Evolutionary conservation across 176 grass and related monocot genomes (phyloP).

Genomic region (Avena insularis): DNA sequence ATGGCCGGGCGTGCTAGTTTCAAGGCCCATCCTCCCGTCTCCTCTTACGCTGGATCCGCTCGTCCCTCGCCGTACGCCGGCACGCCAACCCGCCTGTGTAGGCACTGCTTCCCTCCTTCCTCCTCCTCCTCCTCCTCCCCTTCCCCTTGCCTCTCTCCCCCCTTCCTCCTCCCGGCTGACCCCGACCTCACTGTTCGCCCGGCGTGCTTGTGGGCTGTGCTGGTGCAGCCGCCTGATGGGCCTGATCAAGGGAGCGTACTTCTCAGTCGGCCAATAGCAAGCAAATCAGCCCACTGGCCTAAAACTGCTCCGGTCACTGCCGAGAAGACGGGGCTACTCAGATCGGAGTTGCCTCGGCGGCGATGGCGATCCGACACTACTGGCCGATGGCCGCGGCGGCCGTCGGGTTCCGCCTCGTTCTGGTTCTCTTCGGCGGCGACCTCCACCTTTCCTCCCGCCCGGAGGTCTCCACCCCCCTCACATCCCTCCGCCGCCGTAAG

Average conservation of each 20-base stretch:
- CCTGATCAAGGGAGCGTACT: neutral
- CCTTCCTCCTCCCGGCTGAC: no score
- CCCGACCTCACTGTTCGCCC: no score
- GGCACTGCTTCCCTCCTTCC: no score
- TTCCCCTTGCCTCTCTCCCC: no score
- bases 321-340: conserved; percentile 24
- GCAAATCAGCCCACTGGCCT: neutral
- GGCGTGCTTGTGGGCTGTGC: neutral
- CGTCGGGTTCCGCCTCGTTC: conserved; percentile 75
- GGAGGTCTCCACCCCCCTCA: conserved; percentile 27
- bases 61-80: no score
- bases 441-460: conserved; percentile 81
- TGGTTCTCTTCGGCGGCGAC: conserved; percentile 69
- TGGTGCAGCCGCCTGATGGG: neutral
- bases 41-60: no score
- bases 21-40: no score
- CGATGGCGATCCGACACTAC: conserved; percentile 68
- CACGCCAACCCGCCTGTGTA: no score
- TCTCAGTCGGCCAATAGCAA: neutral
- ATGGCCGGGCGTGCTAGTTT: no score
- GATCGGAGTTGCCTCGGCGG: conserved; percentile 43
- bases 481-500: conserved; percentile 53
- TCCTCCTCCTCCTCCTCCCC: no score
- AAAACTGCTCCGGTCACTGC: conserved; percentile 6
- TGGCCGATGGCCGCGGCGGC: conserved; percentile 67